Base-by-base conservation (phyloP, 2,329 filamentous ascomycete genomes). In the Fusarium sp. region DNA sequence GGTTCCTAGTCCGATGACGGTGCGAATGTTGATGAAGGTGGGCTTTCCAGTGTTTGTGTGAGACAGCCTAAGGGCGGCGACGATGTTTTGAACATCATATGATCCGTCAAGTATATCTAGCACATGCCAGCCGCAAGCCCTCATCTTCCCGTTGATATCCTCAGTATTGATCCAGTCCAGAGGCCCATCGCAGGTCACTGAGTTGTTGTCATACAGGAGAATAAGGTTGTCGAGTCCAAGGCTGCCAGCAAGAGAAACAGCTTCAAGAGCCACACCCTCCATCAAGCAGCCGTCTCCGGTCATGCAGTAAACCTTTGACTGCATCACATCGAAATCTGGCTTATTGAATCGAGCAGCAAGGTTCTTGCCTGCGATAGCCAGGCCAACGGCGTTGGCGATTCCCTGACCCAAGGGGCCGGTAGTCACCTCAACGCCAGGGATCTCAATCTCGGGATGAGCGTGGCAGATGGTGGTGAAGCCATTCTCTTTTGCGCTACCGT, bases 381-480 rank as follows among this genome's bases (percentile, higher is more conserved):
- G 23, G 13, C 46, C 46, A 12, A 49, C 31, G 3, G 46, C 31
- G 11, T 49, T 49, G 16, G 86, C 84, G 10, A 88, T 77, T 12
- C 86, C 86, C 66, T 88, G 86, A 3, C 86, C 86, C 1, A 88
- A 78, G 0, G 86, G 86, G 0, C 86, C 86, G 0, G 86, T 88
- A 0, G 86, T 88, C 2, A 88, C 84, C 72, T 88, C 86, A 38
- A 88, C 80, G 2, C 85, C 86, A 20, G 84, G 82, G 38, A 83
- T 77, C 67, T 88, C 84, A 42, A 87, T 87, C 68, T 88, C 85
- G 0, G 86, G 86, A 64, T 84, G 86, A 0, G 83, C 85, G 3
- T 84, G 85, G 56, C 83, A 86, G 18, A 46, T 29, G 9, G 43
- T n/a, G n/a, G n/a, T n/a, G n/a, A n/a, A 68, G 35, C 62, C 63